These are phyloP conservation scores for Dissophora globulifera DNA, from an alignment of 192 early-diverging fungal species.

Conservation along the genomic window DNA sequence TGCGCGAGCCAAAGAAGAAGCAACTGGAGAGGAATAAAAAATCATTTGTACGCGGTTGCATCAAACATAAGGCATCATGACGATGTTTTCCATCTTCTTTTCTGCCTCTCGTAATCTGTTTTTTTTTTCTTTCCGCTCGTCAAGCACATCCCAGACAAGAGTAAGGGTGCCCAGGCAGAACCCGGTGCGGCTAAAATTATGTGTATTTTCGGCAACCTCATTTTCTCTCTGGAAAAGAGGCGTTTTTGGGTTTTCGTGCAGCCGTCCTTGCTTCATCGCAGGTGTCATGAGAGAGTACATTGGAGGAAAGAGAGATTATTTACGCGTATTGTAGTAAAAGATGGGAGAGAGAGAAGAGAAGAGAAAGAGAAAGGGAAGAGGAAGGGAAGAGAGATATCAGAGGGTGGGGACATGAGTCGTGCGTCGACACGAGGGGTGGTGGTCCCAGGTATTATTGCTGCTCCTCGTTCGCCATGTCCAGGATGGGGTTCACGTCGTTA, in stretches of 20 bases:
- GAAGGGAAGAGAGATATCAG: too few species aligned
- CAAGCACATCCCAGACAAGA: too few species aligned
- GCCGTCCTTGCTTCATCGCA: slow-evolving; percentile 25
- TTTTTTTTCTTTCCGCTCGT: too few species aligned
- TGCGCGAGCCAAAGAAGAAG: slow-evolving; percentile 55
- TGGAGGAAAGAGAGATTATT: slow-evolving; percentile 5
- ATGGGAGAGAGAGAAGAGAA: slow-evolving; percentile 13
- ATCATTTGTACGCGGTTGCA: not conserved
- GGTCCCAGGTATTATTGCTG: slow-evolving; percentile 43
- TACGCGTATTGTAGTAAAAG: slow-evolving; percentile 13
- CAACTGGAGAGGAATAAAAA: slow-evolving; percentile 24
- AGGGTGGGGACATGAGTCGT: slow-evolving; percentile 6
- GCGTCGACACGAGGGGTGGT: not conserved
- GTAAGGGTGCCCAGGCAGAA: too few species aligned
- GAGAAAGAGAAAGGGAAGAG: slow-evolving; percentile 12
- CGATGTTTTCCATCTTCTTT: slow-evolving; percentile 6
- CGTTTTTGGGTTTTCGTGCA: slow-evolving; percentile 7
- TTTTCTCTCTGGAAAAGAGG: slow-evolving; percentile 9
- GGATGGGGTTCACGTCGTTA: slow-evolving; percentile 86
- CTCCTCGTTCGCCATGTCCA: slow-evolving; percentile 67
- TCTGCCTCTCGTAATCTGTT: too few species aligned
- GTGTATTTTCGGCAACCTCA: not conserved
- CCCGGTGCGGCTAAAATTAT: not conserved
- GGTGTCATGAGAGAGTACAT: slow-evolving; percentile 7
- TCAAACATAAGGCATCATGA: too few species aligned